Percentiles rank a stretch among this genome's conserved stretches.
These are phyloP conservation scores for Sedum album DNA, from an alignment of 164 flowering plant species.

Conservation along the genomic window DNA sequence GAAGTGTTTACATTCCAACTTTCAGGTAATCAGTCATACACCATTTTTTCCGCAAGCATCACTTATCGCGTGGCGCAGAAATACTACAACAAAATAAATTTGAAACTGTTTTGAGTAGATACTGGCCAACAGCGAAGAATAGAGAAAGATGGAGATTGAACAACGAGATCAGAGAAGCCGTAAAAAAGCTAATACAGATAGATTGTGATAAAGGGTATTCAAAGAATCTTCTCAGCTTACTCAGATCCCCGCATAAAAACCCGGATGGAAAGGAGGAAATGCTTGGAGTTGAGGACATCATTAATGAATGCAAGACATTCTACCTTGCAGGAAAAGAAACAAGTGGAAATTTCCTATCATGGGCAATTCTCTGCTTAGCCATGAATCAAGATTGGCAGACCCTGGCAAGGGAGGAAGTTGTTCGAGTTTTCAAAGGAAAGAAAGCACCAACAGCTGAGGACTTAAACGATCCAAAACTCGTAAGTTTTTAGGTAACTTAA, in stretches of 20 bases:
- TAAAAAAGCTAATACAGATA: neutral
- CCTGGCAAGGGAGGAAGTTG: neutral
- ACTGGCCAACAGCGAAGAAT: neutral
- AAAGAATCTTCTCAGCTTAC: neutral
- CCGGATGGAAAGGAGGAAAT: neutral
- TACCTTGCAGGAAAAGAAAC: neutral
- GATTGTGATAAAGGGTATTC: conserved; percentile 1
- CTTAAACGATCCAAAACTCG: neutral
- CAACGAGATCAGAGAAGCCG: neutral
- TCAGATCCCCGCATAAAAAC: neutral
- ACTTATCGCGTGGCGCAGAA: no score
- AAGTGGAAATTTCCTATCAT: neutral
- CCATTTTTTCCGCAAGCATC: no score
- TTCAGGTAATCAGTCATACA: no score
- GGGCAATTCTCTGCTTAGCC: conserved; percentile 1
- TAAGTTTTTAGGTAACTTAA: neutral
- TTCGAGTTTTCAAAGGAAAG: neutral
- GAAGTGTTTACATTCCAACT: no score
- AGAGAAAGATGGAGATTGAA: neutral
- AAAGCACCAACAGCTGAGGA: neutral
- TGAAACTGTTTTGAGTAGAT: neutral
- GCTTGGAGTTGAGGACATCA: neutral
- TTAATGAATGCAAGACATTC: neutral
- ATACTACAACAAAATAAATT: no score
- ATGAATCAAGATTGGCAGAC: neutral